Base-by-base conservation (phyloP, 1,139 yeast genomes). In the Debaryomyces fabryi region DNA sequence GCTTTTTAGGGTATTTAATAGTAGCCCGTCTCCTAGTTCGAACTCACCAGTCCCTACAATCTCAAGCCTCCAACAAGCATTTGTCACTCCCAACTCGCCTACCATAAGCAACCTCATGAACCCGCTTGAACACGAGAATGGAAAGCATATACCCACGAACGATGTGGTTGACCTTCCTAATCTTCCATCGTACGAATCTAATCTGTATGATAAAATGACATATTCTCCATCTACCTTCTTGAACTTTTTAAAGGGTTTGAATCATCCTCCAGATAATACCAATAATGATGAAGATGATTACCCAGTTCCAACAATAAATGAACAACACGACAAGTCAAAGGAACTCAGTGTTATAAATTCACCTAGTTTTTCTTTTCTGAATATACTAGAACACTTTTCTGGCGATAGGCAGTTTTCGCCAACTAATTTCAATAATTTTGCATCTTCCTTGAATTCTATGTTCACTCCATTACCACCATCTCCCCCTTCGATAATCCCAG, bases 401-500 rank as follows among this genome's bases (percentile, higher is more conserved):
- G 36, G 39, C 13, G 38, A 47, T 5, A 46, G 40, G 13, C 12
- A 13, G 8, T 44, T 49, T 12, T 47, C 49, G 3, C 45, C 50
- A 1, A 47, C 51, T 7, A 46, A 50, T 13, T 56, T 56, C 30
- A 51, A 51, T 5, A 58, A 56, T 32, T 44, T 59, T 23, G 60
- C 59, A 62, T 18, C 43, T 10, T 27, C 43, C 2, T 29, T 40
- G 13, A 60, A 60, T 42, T 51, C 61, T 6, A 41, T 54, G 5
- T 47, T 63, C 32, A 53, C 62, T 3, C 70, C 70, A 4, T 46
- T 58, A 10, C 64, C 68, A 8, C 43, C 29, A 48, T 49, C 50
- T 4, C 42, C 54, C 4, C 60, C 60, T 8, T 44, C 58, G 3
- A 46, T 50, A n/a, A 46, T 60, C 10, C 67, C 66, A 0, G 60